phyloP scores from a whole-genome alignment of 495 filamentous ascomycete species.

The Margaritispora aquatica region DNA sequence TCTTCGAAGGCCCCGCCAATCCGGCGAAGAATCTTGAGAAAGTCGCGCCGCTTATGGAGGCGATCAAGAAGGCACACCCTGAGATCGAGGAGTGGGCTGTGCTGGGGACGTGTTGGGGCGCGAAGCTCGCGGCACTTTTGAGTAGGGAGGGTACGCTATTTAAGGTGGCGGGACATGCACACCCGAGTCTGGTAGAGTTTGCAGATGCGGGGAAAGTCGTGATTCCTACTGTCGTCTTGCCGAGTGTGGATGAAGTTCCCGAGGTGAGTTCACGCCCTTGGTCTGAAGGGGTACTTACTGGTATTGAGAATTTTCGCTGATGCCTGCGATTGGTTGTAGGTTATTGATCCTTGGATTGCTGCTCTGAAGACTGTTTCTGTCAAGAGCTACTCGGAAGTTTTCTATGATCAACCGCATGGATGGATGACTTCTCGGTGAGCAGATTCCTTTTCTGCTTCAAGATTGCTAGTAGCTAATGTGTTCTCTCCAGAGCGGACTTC shows the following conservation, averaged over 20 bases:
- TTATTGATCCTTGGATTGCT: conserved; percentile 21
- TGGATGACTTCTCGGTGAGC: conserved; percentile 67
- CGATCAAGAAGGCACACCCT: conserved; percentile 48
- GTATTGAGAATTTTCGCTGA: background rate
- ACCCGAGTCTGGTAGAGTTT: conserved; percentile 83
- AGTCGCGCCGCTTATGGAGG: conserved; percentile 39
- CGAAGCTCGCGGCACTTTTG: conserved; percentile 54
- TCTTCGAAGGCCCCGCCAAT: conserved; percentile 54
- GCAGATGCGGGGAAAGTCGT: conserved; percentile 59
- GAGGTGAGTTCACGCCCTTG: conserved; percentile 35
- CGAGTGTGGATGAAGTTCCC: conserved; percentile 57
- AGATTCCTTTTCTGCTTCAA: background rate
- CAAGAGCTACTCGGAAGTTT: conserved; percentile 60
- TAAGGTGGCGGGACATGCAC: conserved; percentile 58
- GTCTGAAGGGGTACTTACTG: conserved; percentile 26
- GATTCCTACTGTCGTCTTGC: conserved; percentile 57
- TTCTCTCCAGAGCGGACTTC: conserved; percentile 46
- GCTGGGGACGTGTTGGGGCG: conserved; percentile 89
- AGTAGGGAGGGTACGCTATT: conserved; percentile 57
- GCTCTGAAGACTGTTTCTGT: conserved; percentile 54
- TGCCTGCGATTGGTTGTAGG: no score
- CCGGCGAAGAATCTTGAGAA: background rate
- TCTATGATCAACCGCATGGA: conserved; percentile 73
- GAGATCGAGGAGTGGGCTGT: conserved; percentile 69
- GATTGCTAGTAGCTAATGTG: no score